A percentile compares a stretch with the other conserved stretches of the same genome.
These are phyloP conservation scores for Lachnellula occidentalis DNA, from an alignment of 2,329 filamentous ascomycete species.

Conservation along the genomic window DNA sequence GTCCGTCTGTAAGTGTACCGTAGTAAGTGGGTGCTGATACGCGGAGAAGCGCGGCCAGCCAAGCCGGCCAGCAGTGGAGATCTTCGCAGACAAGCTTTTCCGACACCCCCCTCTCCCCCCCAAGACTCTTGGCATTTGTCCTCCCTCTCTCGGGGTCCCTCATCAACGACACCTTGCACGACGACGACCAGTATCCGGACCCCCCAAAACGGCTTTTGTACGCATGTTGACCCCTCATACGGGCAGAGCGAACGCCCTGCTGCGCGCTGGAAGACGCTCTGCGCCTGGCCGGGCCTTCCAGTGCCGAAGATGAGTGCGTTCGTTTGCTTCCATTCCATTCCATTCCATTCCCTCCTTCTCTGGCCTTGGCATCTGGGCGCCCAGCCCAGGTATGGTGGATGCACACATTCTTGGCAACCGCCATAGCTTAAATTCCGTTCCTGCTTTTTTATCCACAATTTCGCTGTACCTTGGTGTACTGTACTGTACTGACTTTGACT, in stretches of 20 bases:
- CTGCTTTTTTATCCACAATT: too few relatives aligned
- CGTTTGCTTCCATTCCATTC: background rate
- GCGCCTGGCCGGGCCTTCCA: background rate
- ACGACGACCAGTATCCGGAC: too few relatives aligned
- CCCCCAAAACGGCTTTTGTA: background rate
- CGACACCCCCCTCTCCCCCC: background rate
- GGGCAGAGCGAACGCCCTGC: background rate
- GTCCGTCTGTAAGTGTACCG: too few relatives aligned
- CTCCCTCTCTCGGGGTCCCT: too few relatives aligned
- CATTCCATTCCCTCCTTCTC: background rate
- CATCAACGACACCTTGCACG: too few relatives aligned
- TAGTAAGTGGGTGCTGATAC: background rate
- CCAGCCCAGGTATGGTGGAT: background rate
- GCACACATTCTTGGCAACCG: background rate
- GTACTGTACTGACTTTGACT: constrained; percentile 7
- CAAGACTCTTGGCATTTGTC: background rate
- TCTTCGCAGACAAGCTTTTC: background rate
- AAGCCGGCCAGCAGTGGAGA: background rate
- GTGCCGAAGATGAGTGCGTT: background rate
- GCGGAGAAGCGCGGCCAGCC: background rate
- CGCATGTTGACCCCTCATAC: background rate
- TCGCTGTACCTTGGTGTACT: too few relatives aligned
- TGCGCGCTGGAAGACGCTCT: background rate
- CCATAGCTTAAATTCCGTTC: background rate
- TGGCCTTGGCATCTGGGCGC: background rate